These are phyloP conservation scores for Chaetomium fimeti DNA, from an alignment of 495 filamentous ascomycete species.

Conservation along the genomic window DNA sequence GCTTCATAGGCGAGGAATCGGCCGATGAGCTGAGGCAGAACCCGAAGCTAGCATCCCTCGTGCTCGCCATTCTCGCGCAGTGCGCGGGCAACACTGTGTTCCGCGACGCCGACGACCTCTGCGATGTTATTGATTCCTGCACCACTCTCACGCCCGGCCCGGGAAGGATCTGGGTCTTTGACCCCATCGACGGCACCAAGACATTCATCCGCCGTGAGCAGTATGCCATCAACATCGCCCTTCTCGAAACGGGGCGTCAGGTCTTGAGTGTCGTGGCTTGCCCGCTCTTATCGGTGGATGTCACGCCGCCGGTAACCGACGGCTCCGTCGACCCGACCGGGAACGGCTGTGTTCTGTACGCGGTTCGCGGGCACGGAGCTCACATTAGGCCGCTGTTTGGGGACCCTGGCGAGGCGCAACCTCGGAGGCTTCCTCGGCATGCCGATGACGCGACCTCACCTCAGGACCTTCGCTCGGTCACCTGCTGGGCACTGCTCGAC, in stretches of 20 bases:
- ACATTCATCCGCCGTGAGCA: constrained; percentile 63
- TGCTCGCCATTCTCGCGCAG: constrained; percentile 46
- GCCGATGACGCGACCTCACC: constrained; percentile 34
- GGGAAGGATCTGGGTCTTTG: constrained; percentile 58
- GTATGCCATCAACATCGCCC: constrained; percentile 55
- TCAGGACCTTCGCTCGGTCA: constrained; percentile 39
- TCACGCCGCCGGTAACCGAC: constrained; percentile 34
- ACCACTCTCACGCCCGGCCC: constrained; percentile 34
- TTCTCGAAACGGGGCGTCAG: constrained; percentile 41
- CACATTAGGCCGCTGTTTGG: constrained; percentile 48
- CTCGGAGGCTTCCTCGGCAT: constrained; percentile 23
- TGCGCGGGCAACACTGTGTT: constrained; percentile 31
- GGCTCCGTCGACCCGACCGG: constrained; percentile 52
- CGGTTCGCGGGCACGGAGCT: constrained; percentile 56
- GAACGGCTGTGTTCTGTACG: constrained; percentile 56
- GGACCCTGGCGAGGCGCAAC: not conserved
- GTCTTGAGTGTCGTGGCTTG: constrained; percentile 53
- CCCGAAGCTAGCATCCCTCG: constrained; percentile 49
- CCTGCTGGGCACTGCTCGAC: constrained; percentile 41
- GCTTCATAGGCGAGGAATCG: constrained; percentile 63
- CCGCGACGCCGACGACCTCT: constrained; percentile 48
- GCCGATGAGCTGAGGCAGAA: constrained; percentile 53
- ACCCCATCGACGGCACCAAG: constrained; percentile 71
- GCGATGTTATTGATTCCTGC: constrained; percentile 62
- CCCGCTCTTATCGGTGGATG: constrained; percentile 53